These are phyloP conservation scores for Flueggea neowawraea DNA, from an alignment of 441 rosid genomes.

Conservation along the genomic window DNA sequence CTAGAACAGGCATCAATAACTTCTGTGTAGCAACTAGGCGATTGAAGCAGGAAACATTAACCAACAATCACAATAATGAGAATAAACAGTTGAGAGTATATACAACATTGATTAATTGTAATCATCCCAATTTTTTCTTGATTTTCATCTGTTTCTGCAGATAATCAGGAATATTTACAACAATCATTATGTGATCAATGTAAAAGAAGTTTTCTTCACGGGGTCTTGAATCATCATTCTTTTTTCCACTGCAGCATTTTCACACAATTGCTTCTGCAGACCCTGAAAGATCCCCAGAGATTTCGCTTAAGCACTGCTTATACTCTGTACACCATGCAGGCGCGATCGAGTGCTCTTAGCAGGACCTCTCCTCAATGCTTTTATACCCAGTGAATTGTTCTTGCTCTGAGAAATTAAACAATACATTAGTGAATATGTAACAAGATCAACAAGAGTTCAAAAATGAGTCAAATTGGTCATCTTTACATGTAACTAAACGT, in stretches of 20 bases:
- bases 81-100: too few relatives aligned
- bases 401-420: conserved; percentile 57
- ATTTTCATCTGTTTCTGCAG: too few relatives aligned
- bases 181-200: too few relatives aligned
- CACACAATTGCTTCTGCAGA: neutral
- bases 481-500: neutral
- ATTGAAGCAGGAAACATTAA: too few relatives aligned
- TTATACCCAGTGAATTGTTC: conserved; percentile 60
- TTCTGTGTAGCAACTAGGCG: too few relatives aligned
- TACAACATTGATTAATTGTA: too few relatives aligned
- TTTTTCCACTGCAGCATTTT: neutral
- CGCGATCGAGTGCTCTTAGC: conserved; percentile 36
- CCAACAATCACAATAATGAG: too few relatives aligned
- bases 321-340: conserved; percentile 2
- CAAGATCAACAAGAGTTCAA: too few relatives aligned
- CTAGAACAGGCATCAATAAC: too few relatives aligned
- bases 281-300: neutral
- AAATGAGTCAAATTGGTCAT: neutral
- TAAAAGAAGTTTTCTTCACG: too few relatives aligned
- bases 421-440: too few relatives aligned
- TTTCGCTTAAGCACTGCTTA: conserved; percentile 24
- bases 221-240: neutral
- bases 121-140: neutral
- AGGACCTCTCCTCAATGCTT: conserved; percentile 58
- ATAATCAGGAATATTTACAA: too few relatives aligned